Conservation (phyloP, 768 basidiomycete species). For the Trichaptum fuscoviolaceum region DNA sequence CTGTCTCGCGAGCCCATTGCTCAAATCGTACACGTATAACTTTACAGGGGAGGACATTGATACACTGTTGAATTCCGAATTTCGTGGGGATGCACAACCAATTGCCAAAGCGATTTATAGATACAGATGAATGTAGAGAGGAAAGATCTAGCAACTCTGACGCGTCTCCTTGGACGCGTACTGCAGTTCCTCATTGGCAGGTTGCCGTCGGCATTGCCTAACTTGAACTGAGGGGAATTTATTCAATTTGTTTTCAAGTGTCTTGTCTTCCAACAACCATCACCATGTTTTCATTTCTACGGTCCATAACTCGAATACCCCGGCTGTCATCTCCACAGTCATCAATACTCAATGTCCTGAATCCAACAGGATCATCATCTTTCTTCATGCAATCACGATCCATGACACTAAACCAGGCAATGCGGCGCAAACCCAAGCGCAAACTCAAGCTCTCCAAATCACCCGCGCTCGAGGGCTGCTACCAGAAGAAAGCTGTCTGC, state of each 20-base stretch:
- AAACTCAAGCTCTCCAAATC: constrained; percentile 53
- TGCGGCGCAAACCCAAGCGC: constrained; percentile 58
- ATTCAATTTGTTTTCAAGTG: not conserved
- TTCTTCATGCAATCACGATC: constrained; percentile 13
- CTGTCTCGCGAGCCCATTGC: constrained; percentile 75
- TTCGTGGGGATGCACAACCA: not conserved
- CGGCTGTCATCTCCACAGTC: not conserved
- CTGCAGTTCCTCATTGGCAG: not conserved
- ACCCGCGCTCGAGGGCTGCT: constrained; percentile 73
- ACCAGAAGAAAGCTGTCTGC: constrained; percentile 91
- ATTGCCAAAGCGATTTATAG: not conserved
- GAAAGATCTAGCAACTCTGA: constrained; percentile 1
- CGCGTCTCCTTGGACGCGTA: constrained; percentile 2
- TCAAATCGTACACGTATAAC: constrained; percentile 90
- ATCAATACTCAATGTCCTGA: not conserved
- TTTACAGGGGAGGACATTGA: constrained; percentile 45
- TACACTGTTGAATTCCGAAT: not conserved
- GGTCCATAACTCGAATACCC: constrained; percentile 3
- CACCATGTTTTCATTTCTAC: not conserved
- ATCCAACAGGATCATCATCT: not conserved
- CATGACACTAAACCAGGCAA: constrained; percentile 83
- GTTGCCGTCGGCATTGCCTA: no score
- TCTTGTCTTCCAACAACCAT: not conserved
- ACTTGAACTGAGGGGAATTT: no score
- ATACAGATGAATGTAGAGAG: not conserved